These are phyloP conservation scores for Trichoderma sp. DNA, from an alignment of 2,329 filamentous ascomycete genomes.

Conservation along the genomic window DNA sequence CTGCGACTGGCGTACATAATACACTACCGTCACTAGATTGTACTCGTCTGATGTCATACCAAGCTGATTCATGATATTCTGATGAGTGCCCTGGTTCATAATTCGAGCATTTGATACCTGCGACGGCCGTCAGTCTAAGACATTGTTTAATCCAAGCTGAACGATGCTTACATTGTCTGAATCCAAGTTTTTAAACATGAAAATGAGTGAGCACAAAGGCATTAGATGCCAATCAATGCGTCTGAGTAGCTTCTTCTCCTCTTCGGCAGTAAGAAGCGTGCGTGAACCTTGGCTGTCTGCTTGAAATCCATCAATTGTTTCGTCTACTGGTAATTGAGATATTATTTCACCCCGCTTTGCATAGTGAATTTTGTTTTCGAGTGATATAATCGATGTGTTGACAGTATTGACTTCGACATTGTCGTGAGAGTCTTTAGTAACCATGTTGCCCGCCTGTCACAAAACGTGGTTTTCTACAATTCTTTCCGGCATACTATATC, in stretches of 20 bases:
- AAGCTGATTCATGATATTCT: conserved; percentile 49
- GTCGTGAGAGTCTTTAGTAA: background rate
- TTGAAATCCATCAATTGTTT: conserved; percentile 5
- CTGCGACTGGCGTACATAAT: conserved; percentile 42
- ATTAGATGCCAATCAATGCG: conserved; percentile 37
- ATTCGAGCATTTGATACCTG: conserved; percentile 48
- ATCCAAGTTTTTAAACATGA: conserved; percentile 48
- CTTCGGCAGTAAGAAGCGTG: conserved; percentile 33
- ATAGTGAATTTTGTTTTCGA: conserved; percentile 3
- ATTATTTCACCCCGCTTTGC: background rate
- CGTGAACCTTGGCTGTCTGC: conserved; percentile 42
- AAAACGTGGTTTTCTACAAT: background rate
- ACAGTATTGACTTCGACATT: background rate
- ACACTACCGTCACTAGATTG: conserved; percentile 45
- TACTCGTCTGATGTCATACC: conserved; percentile 47
- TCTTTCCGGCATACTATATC: background rate
- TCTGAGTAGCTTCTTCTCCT: conserved; percentile 36
- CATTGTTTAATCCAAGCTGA: background rate
- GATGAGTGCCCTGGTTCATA: conserved; percentile 47
- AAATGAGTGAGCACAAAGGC: conserved; percentile 44
- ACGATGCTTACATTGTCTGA: conserved; percentile 39
- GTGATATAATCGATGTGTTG: background rate
- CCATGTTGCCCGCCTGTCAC: background rate
- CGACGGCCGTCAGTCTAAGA: background rate
- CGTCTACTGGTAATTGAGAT: background rate